Conservation (phyloP, 148 eudicot species). For the Chenopodium formosanum region DNA sequence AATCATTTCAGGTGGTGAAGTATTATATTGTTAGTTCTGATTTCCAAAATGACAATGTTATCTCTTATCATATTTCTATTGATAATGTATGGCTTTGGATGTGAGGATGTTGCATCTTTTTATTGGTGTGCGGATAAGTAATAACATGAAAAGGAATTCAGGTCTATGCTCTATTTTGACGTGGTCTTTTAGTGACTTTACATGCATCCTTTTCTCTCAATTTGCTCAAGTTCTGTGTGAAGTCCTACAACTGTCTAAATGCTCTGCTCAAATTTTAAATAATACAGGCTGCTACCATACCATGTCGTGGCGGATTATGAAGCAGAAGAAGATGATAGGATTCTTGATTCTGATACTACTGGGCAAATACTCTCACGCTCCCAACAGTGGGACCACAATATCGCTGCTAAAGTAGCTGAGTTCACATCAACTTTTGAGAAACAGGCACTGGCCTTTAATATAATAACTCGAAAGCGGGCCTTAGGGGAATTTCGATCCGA, state of each 20-base stretch:
- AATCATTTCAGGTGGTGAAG: too few relatives aligned
- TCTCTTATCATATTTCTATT: too few relatives aligned
- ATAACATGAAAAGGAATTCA: conserved; percentile 1
- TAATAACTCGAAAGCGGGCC: conserved; percentile 73
- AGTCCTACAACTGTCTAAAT: neutral
- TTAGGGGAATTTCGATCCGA: conserved; percentile 88
- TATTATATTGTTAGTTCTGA: neutral
- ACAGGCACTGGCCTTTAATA: conserved; percentile 86
- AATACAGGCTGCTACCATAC: conserved; percentile 83
- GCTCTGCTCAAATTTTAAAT: neutral
- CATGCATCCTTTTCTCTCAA: neutral
- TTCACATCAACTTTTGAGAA: conserved; percentile 87
- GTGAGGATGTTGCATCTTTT: neutral
- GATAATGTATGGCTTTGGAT: too few relatives aligned
- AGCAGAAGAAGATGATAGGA: conserved; percentile 96
- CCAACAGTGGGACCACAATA: conserved; percentile 93
- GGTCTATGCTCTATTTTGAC: neutral
- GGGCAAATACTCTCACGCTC: conserved; percentile 82
- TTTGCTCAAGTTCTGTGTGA: neutral
- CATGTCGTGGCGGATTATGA: conserved; percentile 99
- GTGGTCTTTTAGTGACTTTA: neutral
- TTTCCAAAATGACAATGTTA: neutral
- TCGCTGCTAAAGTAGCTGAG: conserved; percentile 85
- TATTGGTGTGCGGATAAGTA: neutral
- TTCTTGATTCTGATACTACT: conserved; percentile 83